Conservation (phyloP, 2,329 filamentous ascomycete genomes). For the Cryphonectria nitschkei region DNA sequence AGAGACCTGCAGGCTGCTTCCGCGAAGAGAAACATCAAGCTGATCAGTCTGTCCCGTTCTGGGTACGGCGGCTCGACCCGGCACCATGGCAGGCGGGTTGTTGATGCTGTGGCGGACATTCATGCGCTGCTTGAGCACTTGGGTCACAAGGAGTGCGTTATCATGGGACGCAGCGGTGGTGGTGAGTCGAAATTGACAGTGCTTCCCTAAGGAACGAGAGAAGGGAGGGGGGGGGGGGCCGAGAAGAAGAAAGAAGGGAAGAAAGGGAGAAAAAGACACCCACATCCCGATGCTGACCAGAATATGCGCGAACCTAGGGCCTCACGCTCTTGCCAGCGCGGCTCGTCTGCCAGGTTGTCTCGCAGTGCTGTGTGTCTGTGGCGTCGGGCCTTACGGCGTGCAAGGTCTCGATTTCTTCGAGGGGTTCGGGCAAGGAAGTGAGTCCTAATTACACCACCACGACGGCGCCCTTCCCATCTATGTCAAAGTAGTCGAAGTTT, state of each 20-base stretch:
- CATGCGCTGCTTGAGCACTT: slow-evolving; percentile 25
- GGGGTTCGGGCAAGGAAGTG: slow-evolving; percentile 20
- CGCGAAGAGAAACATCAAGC: slow-evolving; percentile 19
- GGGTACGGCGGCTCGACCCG: slow-evolving; percentile 25
- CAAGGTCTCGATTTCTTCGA: slow-evolving; percentile 24
- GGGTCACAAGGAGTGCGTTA: slow-evolving; percentile 22
- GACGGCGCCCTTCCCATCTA: neutral
- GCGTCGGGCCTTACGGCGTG: slow-evolving; percentile 11
- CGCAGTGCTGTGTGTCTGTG: slow-evolving; percentile 17
- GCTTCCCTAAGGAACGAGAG: neutral
- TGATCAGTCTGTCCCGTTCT: slow-evolving; percentile 23
- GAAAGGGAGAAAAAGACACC: too few relatives aligned
- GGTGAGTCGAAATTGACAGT: slow-evolving; percentile 8
- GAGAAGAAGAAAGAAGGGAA: too few relatives aligned
- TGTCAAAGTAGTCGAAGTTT: too few relatives aligned
- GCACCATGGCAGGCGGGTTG: slow-evolving; percentile 16
- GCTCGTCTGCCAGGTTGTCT: slow-evolving; percentile 24
- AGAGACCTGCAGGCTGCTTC: slow-evolving; percentile 14
- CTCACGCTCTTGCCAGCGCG: slow-evolving; percentile 24
- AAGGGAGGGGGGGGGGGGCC: too few relatives aligned
- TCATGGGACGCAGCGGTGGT: slow-evolving; percentile 25
- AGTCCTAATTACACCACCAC: neutral
- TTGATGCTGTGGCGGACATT: slow-evolving; percentile 22
- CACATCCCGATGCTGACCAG: neutral
- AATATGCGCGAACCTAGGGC: neutral